A percentile compares a stretch with the other conserved stretches of the same genome.
Evolutionary conservation across 768 basidiomycete species (phyloP).

Genomic region (Lactarius tabidus): DNA sequence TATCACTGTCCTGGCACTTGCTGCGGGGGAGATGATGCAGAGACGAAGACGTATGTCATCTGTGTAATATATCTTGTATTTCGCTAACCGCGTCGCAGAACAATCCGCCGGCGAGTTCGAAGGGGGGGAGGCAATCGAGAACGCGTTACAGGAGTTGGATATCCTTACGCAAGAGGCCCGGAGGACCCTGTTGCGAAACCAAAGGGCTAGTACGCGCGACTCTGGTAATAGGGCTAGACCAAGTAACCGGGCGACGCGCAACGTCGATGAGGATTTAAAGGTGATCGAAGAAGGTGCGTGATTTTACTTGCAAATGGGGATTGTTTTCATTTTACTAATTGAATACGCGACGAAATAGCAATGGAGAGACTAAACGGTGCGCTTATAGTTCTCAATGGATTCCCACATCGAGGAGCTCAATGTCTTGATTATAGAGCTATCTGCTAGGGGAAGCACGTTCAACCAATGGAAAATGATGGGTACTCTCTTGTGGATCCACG

Average conservation of each 20-base stretch:
- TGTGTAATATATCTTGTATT: not conserved
- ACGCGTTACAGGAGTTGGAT: not conserved
- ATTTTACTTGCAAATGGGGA: not conserved
- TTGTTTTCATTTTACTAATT: not conserved
- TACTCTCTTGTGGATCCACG: conserved; percentile 1
- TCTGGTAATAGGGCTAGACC: not conserved
- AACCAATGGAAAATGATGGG: conserved; percentile 5
- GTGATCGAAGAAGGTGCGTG: not conserved
- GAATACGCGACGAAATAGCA: not conserved
- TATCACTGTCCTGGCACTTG: not conserved
- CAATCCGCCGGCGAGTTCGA: not conserved
- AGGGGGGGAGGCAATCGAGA: not conserved
- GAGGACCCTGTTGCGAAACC: not conserved
- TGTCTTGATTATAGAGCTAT: not conserved
- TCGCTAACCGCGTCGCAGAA: not conserved
- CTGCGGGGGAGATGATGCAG: not conserved
- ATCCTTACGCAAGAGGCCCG: not conserved
- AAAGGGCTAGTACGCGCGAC: not conserved
- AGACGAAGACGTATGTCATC: not conserved
- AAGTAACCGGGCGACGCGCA: not conserved
- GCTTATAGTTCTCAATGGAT: not conserved
- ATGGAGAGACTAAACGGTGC: not conserved
- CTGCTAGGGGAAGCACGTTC: not conserved
- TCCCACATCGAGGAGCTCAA: not conserved
- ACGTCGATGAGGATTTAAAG: not conserved